Conservation (phyloP, 495 filamentous ascomycete genomes). For the Polyplosphaeria fusca region DNA sequence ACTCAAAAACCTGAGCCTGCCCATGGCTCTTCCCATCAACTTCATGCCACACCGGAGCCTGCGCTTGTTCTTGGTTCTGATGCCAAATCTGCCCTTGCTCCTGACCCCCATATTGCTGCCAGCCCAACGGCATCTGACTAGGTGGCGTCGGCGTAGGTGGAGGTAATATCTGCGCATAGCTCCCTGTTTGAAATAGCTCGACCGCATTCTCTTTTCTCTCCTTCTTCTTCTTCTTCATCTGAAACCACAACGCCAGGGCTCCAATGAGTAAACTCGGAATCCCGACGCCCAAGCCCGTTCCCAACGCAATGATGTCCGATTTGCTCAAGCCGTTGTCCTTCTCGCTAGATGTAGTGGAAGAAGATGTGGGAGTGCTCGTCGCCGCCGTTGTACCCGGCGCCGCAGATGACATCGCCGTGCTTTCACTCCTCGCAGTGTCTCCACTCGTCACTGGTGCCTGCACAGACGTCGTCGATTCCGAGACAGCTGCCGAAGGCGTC, state of each 20-base stretch:
- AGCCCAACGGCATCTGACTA: too few relatives aligned
- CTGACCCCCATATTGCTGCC: too few relatives aligned
- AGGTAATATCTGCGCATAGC: too few relatives aligned
- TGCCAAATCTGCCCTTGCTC: too few relatives aligned
- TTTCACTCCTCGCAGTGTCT: not conserved
- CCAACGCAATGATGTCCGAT: conserved; percentile 1
- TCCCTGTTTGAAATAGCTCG: too few relatives aligned
- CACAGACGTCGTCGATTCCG: not conserved
- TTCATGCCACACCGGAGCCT: too few relatives aligned
- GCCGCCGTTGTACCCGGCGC: not conserved
- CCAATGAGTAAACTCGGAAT: not conserved
- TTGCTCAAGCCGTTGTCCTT: conserved; percentile 1
- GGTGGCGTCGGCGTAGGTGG: too few relatives aligned
- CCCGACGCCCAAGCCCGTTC: not conserved
- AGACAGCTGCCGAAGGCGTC: not conserved
- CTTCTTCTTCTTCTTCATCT: conserved; percentile 1
- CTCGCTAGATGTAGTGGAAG: not conserved
- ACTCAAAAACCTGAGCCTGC: too few relatives aligned
- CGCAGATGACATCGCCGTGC: not conserved
- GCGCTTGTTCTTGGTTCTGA: too few relatives aligned
- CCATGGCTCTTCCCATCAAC: too few relatives aligned
- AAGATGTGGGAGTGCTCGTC: not conserved
- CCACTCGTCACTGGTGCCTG: not conserved
- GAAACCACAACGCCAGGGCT: not conserved
- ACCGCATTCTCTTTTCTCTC: too few relatives aligned